phyloP scores from a whole-genome alignment of 495 filamentous ascomycete genomes.

The Xylaria longipes region DNA sequence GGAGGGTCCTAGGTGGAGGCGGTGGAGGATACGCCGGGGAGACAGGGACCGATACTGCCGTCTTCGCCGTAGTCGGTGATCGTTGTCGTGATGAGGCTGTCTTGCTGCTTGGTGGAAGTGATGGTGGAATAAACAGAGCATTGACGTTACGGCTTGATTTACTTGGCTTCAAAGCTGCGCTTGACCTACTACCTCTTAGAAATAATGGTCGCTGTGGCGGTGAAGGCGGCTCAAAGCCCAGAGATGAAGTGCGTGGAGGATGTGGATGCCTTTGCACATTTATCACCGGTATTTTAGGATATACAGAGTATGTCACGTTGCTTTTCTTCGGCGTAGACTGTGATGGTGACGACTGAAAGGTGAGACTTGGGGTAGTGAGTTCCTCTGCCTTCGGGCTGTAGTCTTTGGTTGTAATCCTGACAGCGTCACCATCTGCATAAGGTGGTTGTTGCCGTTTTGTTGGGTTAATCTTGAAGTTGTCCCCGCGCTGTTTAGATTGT shows the following conservation, averaged over 20 bases:
- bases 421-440: constrained; percentile 25
- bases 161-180: constrained; percentile 27
- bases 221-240: constrained; percentile 29
- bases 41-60: constrained; percentile 28
- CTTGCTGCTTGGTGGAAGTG: background rate
- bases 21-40: constrained; percentile 37
- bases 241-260: constrained; percentile 39
- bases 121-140: constrained; percentile 10
- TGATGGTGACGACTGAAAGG: constrained; percentile 19
- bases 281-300: constrained; percentile 31
- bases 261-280: constrained; percentile 22
- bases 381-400: background rate
- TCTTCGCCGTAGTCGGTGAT: constrained; percentile 10
- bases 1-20: constrained; percentile 28
- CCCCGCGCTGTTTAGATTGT: constrained; percentile 21
- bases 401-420: constrained; percentile 19
- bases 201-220: constrained; percentile 27
- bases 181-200: constrained; percentile 30
- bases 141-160: constrained; percentile 23
- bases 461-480: constrained; percentile 26
- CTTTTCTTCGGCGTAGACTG: constrained; percentile 28
- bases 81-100: constrained; percentile 3
- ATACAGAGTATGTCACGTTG: constrained; percentile 32
- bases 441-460: background rate
- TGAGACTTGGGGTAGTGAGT: constrained; percentile 8